phyloP scores from a whole-genome alignment of 2,329 filamentous ascomycete species.

The Calonectria henricotiae region DNA sequence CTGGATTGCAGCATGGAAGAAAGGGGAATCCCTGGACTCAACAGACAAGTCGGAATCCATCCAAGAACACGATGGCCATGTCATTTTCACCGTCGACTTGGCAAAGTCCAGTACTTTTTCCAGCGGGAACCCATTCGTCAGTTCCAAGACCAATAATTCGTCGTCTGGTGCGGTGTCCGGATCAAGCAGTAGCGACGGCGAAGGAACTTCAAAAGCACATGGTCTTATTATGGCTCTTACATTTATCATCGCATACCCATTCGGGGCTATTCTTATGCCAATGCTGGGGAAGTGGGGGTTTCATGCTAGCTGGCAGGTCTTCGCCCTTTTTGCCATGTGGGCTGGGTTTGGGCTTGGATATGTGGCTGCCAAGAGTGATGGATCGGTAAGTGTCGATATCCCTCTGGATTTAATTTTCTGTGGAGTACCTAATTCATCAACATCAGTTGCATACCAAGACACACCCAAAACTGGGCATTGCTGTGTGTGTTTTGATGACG shows the following conservation, averaged over 20 bases:
- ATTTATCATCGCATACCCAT: conserved; percentile 73
- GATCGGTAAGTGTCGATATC: conserved; percentile 59
- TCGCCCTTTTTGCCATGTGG: conserved; percentile 73
- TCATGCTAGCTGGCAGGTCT: conserved; percentile 71
- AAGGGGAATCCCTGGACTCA: conserved; percentile 64
- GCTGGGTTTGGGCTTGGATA: conserved; percentile 74
- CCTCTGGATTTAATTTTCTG: background rate
- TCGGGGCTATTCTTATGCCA: conserved; percentile 75
- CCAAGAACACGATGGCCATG: conserved; percentile 63
- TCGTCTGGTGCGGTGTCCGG: background rate
- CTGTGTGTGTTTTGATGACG: conserved; percentile 69
- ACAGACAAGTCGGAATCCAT: conserved; percentile 61
- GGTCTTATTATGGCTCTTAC: conserved; percentile 74
- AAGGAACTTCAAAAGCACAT: conserved; percentile 56
- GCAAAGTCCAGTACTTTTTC: conserved; percentile 62
- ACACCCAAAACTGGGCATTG: conserved; percentile 72
- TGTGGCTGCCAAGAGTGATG: conserved; percentile 60
- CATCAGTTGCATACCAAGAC: conserved; percentile 67
- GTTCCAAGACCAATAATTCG: conserved; percentile 5
- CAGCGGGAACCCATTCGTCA: conserved; percentile 72
- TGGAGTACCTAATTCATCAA: conserved; percentile 36
- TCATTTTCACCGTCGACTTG: conserved; percentile 67
- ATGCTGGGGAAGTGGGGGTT: conserved; percentile 71
- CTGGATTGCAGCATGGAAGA: conserved; percentile 73
- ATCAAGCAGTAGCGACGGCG: background rate